Base-by-base conservation (phyloP, 1,284 basidiomycete genomes). In the Afroboletus lepidellus region DNA sequence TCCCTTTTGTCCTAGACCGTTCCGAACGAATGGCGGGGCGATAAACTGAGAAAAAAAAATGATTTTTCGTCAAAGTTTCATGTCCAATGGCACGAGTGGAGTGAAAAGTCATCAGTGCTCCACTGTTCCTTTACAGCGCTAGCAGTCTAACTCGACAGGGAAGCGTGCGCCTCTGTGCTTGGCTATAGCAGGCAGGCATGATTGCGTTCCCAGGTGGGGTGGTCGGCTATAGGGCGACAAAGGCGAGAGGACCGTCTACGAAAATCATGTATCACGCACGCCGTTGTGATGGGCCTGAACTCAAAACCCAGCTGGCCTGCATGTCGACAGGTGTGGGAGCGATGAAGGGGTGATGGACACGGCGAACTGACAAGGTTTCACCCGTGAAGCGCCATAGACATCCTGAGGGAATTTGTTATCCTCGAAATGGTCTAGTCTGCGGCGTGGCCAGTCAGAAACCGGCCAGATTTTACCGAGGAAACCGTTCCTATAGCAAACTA, bases 391-490 rank as follows among this genome's bases (percentile, higher is more conserved):
- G 37, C 37, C 27, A 30, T 34, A n/a, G 20, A 3, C 33, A 21
- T 37, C 24, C 27, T 25, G 37, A 29, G 51, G 53, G 46, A 60
- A 55, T 53, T 50, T 44, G 44, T 39, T 41, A 47, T 15, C 25
- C 48, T 57, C 25, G 15, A 55, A 51, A 63, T 48, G 55, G 65
- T 46, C 46, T 66, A 66, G 62, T 30, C 27, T 48, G 46, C 36
- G 37, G 48, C 51, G 27, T 46, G 47, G 36, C 8, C 39, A 37
- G 25, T 32, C 48, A 48, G 46, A 46, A 51, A 45, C 25, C 3
- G 41, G 51, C 16, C 38, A 16, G 7, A 16, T 37, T 38, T 32
- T 42, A 47, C 48, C 56, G 49, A 44, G 9, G 5, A 18, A 24
- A 33, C 30, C 23, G 23, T 46, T 48, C 47, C 36, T 20, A 37